These are phyloP conservation scores for Dictyophora rubrovolvata DNA, from an alignment of 768 basidiomycete species.

Conservation along the genomic window DNA sequence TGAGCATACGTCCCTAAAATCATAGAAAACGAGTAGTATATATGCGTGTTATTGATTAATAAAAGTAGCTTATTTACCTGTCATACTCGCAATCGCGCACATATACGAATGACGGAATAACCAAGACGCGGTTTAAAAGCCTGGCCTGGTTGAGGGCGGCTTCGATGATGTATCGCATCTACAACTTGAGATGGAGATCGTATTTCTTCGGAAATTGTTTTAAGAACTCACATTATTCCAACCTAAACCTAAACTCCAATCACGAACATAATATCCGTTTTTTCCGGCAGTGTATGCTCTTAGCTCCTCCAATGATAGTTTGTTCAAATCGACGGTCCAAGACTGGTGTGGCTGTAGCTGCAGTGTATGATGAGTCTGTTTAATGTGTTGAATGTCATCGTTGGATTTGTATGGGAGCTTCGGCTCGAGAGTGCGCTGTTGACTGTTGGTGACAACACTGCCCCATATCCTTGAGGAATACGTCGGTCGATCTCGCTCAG, in stretches of 20 bases:
- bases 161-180: slow-evolving; percentile 43
- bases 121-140: slow-evolving; percentile 32
- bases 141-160: slow-evolving; percentile 33
- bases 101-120: slow-evolving; percentile 36
- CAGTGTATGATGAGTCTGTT: background rate
- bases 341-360: background rate
- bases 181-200: background rate
- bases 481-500: too few relatives aligned
- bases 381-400: background rate
- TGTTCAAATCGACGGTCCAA: background rate
- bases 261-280: slow-evolving; percentile 33
- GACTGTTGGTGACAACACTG: too few relatives aligned
- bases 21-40: background rate
- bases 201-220: background rate
- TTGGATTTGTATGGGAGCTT: background rate
- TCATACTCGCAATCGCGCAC: slow-evolving; percentile 35
- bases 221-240: slow-evolving; percentile 36
- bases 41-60: background rate
- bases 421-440: too few relatives aligned
- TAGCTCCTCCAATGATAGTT: slow-evolving; percentile 24
- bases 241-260: slow-evolving; percentile 33
- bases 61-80: slow-evolving; percentile 18
- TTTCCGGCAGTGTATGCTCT: slow-evolving; percentile 26
- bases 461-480: too few relatives aligned
- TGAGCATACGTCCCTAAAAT: slow-evolving; percentile 22